Evolutionary conservation across 2,329 filamentous ascomycete species (phyloP), one percentile per base, ranked within the genome.

Genomic region (Capronia epimyces): DNA sequence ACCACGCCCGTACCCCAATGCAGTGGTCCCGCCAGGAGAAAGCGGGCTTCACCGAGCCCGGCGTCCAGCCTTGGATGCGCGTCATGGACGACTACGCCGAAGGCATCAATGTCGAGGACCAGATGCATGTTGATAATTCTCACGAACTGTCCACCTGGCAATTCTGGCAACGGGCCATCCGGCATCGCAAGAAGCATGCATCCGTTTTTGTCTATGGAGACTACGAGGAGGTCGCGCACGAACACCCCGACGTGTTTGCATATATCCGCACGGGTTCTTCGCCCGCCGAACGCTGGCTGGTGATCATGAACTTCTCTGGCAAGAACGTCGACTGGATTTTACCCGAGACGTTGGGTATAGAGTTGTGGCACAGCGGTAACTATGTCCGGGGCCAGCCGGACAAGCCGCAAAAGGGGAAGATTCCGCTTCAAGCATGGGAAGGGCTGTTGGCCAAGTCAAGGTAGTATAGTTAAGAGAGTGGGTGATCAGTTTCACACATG

Each of bases 41-140:
- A 34, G 59, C 60, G 5, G 60, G 61, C 6, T 63, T 63, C 56
- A 58, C 56, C 46, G 21, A 27, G 3, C 21, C 45, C 10, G 56
- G 55, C 21, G 53, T 53, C 46, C 57, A 60, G 46, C 79, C 80
- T 0, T 83, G 81, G 80, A 83, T 83, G 79, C 71, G 78, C 2
- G 71, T 78, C 15, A 75, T 80, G 53, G 78, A 81, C 39, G 73
- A 79, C 45, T 80, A 76, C 55, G 67, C 65, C 36, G 18, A 46
- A 5, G 66, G 66, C 1, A 69, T 83, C 63, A 86, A 86, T 53
- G 82, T 80, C 1, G 72, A 74, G 12, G 69, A 72, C 2, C 83
- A 87, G 63, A 60, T 69, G 0, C 57, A 69, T 0, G 67, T 73
- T 18, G 22, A 34, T 2, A 31, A 42, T 21, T 12, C 43, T 13